phyloP scores from a whole-genome alignment of 176 grass and related monocot genomes.

The Oryza punctata region DNA sequence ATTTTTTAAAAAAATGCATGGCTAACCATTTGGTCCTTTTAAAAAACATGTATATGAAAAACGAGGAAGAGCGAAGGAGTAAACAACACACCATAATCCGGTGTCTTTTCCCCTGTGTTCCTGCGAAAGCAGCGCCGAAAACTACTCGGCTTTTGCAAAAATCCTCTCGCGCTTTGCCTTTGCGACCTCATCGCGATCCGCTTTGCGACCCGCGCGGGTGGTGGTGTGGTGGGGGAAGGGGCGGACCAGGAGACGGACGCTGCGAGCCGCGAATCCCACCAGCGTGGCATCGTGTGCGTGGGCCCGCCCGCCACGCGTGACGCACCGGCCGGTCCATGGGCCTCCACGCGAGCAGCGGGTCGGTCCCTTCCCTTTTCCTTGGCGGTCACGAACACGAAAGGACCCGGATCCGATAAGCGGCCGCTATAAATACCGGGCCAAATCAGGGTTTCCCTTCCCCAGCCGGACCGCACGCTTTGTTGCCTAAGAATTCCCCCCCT shows the following conservation, averaged over 20 bases:
- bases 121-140: background rate
- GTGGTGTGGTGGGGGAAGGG: no score
- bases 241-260: no score
- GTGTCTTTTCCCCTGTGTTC: background rate
- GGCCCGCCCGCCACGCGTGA: background rate
- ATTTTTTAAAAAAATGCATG: no score
- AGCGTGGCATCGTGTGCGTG: background rate
- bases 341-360: conserved; percentile 5
- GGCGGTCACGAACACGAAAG: background rate
- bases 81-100: no score
- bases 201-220: no score
- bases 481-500: conserved; percentile 20
- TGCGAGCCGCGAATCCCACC: conserved; percentile 2
- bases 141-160: background rate
- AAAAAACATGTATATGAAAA: no score
- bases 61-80: no score
- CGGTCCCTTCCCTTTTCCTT: background rate
- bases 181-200: background rate
- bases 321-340: background rate
- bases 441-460: conserved; percentile 25
- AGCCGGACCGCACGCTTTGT: conserved; percentile 41
- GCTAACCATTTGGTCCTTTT: no score
- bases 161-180: background rate
- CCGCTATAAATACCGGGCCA: conserved; percentile 26
- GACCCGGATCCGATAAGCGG: conserved; percentile 6